Percentiles rank a stretch among this genome's conserved stretches.
Evolutionary conservation across 192 early-diverging fungal genomes (phyloP).

Genomic region (Thoreauomyces humboldtii): DNA sequence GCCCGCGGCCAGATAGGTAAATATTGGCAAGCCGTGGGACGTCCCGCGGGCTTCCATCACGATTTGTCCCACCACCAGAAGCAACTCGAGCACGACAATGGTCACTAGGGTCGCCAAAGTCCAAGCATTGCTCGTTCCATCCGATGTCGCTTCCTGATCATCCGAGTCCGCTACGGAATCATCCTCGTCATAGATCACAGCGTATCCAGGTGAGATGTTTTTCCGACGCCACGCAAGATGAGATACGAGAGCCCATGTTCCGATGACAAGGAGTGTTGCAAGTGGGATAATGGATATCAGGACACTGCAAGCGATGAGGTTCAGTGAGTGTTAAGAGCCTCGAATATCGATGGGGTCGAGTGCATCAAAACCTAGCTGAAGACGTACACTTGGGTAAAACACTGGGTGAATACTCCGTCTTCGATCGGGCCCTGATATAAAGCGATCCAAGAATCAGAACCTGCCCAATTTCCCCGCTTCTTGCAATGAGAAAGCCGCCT

Average conservation of each 20-base stretch:
- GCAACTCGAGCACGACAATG: neutral
- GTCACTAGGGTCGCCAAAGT: conserved; percentile 6
- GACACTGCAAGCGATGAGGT: neutral
- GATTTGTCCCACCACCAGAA: neutral
- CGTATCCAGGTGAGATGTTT: neutral
- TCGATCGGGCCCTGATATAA: conserved; percentile 5
- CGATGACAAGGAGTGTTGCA: neutral
- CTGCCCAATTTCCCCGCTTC: no score
- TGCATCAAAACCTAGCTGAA: neutral
- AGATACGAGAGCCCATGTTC: neutral
- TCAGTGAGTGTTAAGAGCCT: neutral
- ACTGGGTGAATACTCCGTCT: conserved; percentile 9
- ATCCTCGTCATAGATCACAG: neutral
- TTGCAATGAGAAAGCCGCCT: no score
- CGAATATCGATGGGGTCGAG: neutral
- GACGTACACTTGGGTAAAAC: conserved; percentile 10
- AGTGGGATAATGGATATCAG: conserved; percentile 6
- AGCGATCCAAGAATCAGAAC: neutral
- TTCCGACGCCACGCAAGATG: conserved; percentile 14
- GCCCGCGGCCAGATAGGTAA: no score
- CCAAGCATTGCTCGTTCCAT: neutral
- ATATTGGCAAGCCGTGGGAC: neutral
- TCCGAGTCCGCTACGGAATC: neutral
- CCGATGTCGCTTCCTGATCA: neutral
- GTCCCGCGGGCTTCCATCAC: neutral